phyloP scores from a whole-genome alignment of 257 asterid genomes.

The Nicotiana obtusifolia region DNA sequence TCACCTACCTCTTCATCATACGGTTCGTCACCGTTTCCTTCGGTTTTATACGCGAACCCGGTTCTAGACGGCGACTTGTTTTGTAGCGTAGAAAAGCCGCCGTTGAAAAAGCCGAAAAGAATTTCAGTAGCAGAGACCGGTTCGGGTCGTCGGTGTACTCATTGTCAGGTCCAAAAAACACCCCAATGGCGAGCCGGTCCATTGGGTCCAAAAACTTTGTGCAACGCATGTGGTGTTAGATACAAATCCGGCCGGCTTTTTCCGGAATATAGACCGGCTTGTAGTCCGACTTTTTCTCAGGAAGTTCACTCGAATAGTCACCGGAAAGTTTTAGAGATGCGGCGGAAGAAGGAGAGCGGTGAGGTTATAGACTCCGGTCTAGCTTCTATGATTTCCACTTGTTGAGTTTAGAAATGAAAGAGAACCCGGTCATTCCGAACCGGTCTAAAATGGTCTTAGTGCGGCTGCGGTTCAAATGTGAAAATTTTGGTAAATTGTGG shows the following conservation, averaged over 20 bases:
- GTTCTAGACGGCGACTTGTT: constrained; percentile 34
- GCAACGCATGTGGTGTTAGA: constrained; percentile 89
- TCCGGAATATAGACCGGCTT: constrained; percentile 80
- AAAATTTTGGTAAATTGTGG: constrained; percentile 41
- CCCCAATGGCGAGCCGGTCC: constrained; percentile 95
- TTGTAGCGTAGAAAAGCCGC: constrained; percentile 37
- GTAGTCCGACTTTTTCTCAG: constrained; percentile 69
- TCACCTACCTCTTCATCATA: constrained; percentile 42
- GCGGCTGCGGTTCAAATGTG: constrained; percentile 24
- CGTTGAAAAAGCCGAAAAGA: constrained; percentile 49
- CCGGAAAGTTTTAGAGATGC: constrained; percentile 80
- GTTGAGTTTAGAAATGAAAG: constrained; percentile 10
- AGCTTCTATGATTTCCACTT: constrained; percentile 26
- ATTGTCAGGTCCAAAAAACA: constrained; percentile 71
- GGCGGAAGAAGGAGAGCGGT: constrained; percentile 45
- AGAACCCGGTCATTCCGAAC: neutral
- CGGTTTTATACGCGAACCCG: constrained; percentile 18
- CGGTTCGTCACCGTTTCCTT: constrained; percentile 32
- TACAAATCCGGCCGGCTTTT: constrained; percentile 79
- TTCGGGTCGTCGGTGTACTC: constrained; percentile 57
- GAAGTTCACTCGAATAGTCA: constrained; percentile 72
- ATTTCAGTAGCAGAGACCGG: constrained; percentile 37
- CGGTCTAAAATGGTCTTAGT: constrained; percentile 8
- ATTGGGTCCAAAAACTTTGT: constrained; percentile 65
- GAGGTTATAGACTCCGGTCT: constrained; percentile 25